Evolutionary conservation across 2,329 filamentous ascomycete genomes (phyloP).

Genomic region (Dactylella cylindrospora): DNA sequence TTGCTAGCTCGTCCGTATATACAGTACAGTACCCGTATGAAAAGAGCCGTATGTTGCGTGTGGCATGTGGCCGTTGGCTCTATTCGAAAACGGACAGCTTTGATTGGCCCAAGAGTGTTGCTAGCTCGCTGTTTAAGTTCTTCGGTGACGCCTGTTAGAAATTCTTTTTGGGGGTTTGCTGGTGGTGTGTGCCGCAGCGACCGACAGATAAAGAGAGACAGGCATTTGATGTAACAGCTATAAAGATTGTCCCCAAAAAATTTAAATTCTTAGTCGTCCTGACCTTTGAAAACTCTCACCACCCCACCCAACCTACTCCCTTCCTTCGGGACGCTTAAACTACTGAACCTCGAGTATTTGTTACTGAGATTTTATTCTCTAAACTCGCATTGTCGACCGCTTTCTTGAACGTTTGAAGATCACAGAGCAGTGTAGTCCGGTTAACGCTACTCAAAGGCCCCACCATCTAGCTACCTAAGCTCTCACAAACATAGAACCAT

Average conservation of each 20-base stretch:
- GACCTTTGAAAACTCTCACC: neutral
- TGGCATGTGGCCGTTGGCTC: too few relatives aligned
- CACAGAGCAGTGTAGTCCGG: too few relatives aligned
- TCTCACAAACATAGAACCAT: constrained; percentile 5
- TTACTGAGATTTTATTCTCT: neutral
- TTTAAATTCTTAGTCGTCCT: neutral
- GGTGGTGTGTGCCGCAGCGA: too few relatives aligned
- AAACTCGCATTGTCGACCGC: neutral
- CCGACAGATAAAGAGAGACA: too few relatives aligned
- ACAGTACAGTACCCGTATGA: too few relatives aligned
- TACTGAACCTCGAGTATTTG: neutral
- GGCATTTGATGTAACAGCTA: neutral
- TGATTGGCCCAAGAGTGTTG: constrained; percentile 26
- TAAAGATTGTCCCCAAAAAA: neutral
- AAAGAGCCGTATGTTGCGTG: too few relatives aligned
- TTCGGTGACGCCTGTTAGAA: too few relatives aligned
- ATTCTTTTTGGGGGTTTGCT: too few relatives aligned
- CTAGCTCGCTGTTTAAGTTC: constrained; percentile 13
- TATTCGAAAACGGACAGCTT: constrained; percentile 26
- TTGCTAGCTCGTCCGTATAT: too few relatives aligned
- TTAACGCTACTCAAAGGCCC: too few relatives aligned
- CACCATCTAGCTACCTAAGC: neutral
- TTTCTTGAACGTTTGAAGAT: too few relatives aligned
- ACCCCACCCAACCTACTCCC: neutral
- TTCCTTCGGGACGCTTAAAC: constrained; percentile 4